phyloP scores from a whole-genome alignment of 1,284 basidiomycete genomes.

The Pascua guehoae region DNA sequence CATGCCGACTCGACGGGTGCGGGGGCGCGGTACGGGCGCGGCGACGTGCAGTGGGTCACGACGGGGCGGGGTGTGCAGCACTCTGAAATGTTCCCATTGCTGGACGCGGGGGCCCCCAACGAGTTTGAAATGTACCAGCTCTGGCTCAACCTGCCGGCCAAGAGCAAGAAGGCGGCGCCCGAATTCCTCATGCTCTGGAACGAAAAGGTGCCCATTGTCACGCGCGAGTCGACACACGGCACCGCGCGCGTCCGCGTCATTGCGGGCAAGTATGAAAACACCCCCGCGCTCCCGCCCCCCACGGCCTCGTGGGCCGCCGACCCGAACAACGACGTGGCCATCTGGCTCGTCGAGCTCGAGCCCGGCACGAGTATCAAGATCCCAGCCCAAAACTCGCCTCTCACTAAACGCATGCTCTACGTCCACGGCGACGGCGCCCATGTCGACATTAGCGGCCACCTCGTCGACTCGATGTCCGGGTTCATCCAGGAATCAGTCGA shows the following conservation, averaged over 20 bases:
- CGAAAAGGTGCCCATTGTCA: constrained; percentile 11
- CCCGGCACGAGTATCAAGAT: constrained; percentile 11
- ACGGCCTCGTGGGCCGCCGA: constrained; percentile 10
- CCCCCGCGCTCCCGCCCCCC: constrained; percentile 8
- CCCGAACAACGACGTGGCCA: constrained; percentile 13
- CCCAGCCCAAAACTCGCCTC: constrained; percentile 5
- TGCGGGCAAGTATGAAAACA: constrained; percentile 14
- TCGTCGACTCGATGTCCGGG: constrained; percentile 5
- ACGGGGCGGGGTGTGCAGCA: constrained; percentile 68
- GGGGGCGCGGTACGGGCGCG: constrained; percentile 48
- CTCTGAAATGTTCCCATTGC: constrained; percentile 62
- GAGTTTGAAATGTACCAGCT: constrained; percentile 14
- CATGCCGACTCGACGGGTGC: constrained; percentile 19
- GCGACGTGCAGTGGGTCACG: constrained; percentile 93
- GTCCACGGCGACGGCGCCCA: constrained; percentile 12
- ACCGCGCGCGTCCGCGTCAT: constrained; percentile 7
- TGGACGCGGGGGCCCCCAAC: constrained; percentile 9
- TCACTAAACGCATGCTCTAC: constrained; percentile 15
- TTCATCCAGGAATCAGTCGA: constrained; percentile 4
- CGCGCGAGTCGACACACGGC: constrained; percentile 7
- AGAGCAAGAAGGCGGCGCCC: constrained; percentile 10
- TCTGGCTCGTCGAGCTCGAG: constrained; percentile 17
- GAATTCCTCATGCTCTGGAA: constrained; percentile 17
- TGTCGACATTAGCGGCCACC: constrained; percentile 10
- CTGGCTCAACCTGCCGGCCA: constrained; percentile 17